Percentiles rank a stretch among this genome's conserved stretches.
phyloP scores from a whole-genome alignment of 2,329 filamentous ascomycete species.

The Pyrenochaeta sp. region DNA sequence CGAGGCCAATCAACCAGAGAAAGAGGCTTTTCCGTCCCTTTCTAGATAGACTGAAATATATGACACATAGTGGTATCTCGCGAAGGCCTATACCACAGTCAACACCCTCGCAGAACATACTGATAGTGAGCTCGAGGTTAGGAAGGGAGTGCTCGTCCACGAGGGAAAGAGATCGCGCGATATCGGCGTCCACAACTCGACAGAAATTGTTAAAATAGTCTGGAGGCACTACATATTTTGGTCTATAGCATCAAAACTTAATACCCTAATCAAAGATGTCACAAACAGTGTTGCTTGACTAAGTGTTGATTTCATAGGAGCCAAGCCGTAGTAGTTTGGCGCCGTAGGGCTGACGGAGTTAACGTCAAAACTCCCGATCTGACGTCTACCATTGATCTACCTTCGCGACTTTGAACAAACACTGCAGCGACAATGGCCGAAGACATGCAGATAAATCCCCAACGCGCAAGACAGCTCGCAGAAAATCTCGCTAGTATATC shows the following conservation, averaged over 20 bases:
- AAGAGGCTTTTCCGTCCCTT: conserved; percentile 5
- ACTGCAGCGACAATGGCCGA: conserved; percentile 40
- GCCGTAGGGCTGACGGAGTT: conserved; percentile 27
- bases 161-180: neutral
- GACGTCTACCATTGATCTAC: conserved; percentile 21
- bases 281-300: neutral
- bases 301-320: neutral
- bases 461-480: conserved; percentile 55
- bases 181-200: neutral
- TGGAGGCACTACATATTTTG: neutral
- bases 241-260: neutral
- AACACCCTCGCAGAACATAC: neutral
- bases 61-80: neutral
- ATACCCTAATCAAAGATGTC: neutral
- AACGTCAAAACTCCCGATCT: conserved; percentile 18
- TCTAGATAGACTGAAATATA: conserved; percentile 2
- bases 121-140: conserved; percentile 3
- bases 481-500: conserved; percentile 55
- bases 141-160: conserved; percentile 2
- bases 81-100: neutral
- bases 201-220: neutral
- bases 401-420: conserved; percentile 19
- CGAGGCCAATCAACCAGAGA: neutral
- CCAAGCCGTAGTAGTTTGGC: neutral
- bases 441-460: conserved; percentile 52